Evolutionary conservation across 441 rosid species (phyloP).

Genomic region (Melastoma candidum): DNA sequence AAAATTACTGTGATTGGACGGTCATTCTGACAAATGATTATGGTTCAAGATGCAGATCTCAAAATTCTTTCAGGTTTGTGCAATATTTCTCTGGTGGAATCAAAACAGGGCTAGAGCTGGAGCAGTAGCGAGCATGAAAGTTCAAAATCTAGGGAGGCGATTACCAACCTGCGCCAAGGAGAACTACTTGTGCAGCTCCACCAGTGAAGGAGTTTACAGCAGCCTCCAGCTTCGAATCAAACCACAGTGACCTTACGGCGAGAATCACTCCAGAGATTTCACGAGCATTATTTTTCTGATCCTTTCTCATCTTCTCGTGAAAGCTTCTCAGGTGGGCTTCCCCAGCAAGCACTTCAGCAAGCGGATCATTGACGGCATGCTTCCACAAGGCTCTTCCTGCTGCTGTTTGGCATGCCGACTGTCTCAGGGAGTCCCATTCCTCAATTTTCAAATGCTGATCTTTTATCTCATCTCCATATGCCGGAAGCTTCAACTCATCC

Average conservation of each 20-base stretch:
- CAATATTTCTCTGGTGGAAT: too few species aligned
- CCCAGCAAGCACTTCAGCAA: conserved; percentile 75
- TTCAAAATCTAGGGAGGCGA: conserved; percentile 7
- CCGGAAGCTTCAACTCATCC: conserved; percentile 53
- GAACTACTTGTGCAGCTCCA: conserved; percentile 59
- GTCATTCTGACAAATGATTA: too few species aligned
- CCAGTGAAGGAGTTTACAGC: conserved; percentile 43
- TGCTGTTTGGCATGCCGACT: conserved; percentile 78
- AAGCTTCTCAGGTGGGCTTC: conserved; percentile 59
- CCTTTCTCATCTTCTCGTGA: conserved; percentile 65
- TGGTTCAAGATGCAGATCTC: too few species aligned
- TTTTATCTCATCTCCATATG: conserved; percentile 31
- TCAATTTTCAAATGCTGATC: conserved; percentile 55
- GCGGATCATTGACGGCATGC: conserved; percentile 60
- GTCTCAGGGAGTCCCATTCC: conserved; percentile 57
- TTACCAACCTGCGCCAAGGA: conserved; percentile 89
- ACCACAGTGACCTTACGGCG: conserved; percentile 85
- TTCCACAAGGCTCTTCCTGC: conserved; percentile 93
- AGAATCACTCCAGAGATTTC: conserved; percentile 80
- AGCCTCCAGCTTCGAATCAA: conserved; percentile 71
- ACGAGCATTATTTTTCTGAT: conserved; percentile 51
- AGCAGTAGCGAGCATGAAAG: background rate
- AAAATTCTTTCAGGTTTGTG: too few species aligned
- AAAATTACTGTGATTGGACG: too few species aligned
- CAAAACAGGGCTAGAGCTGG: too few species aligned